phyloP scores from a whole-genome alignment of 192 early-diverging fungal genomes.

The Entomortierella parvispora region DNA sequence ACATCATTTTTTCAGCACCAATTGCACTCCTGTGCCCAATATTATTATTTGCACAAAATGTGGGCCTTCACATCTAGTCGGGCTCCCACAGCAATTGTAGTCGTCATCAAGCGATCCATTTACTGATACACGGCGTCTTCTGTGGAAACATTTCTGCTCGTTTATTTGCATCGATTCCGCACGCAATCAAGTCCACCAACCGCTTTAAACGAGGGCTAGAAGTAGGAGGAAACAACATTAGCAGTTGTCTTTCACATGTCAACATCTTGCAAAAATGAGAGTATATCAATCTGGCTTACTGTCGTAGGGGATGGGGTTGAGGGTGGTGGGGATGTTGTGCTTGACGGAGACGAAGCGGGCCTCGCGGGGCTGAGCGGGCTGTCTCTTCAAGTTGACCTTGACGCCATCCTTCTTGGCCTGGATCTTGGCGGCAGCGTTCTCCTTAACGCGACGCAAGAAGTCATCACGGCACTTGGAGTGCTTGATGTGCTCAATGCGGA shows the following conservation, averaged over 20 bases:
- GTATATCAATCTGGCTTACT: conserved; percentile 35
- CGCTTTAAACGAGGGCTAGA: conserved; percentile 21
- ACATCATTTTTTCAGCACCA: too few relatives aligned
- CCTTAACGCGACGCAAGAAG: conserved; percentile 97
- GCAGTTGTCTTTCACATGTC: too few relatives aligned
- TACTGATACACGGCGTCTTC: not conserved
- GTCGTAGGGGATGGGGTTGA: conserved; percentile 97
- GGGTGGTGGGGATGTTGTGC: conserved; percentile 91
- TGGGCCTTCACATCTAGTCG: too few relatives aligned
- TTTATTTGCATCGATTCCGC: conserved; percentile 40
- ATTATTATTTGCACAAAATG: too few relatives aligned
- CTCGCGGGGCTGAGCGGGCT: conserved; percentile 87
- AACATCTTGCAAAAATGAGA: too few relatives aligned
- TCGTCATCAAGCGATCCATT: not conserved
- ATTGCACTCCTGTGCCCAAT: too few relatives aligned
- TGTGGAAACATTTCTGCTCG: conserved; percentile 41
- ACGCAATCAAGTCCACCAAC: conserved; percentile 10
- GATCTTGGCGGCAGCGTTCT: conserved; percentile 86
- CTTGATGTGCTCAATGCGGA: conserved; percentile 98
- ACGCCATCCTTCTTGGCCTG: conserved; percentile 85
- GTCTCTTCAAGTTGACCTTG: conserved; percentile 88
- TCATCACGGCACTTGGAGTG: conserved; percentile 99
- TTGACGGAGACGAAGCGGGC: conserved; percentile 89
- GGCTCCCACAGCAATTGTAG: not conserved
- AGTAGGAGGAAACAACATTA: too few relatives aligned